Evolutionary conservation across 2,329 filamentous ascomycete species (phyloP), one percentile per base, ranked within the genome.

Genomic region (Cercospora zeae-maydis): DNA sequence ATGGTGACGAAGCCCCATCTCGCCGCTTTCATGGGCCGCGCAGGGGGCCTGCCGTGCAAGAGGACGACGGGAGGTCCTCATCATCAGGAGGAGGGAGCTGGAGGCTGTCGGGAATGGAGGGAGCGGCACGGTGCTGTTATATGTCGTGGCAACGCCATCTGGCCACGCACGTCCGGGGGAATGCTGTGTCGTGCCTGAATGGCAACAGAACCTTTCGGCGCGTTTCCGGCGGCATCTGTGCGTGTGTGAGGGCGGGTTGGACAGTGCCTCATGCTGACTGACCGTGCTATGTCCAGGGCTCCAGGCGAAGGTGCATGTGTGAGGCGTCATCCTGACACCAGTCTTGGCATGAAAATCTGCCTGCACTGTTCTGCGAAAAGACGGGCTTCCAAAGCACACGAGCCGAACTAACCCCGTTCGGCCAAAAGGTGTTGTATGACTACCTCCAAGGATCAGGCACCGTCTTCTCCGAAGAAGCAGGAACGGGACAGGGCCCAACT

Each of bases 71-170:
- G 24, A 24, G 3, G 21, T 19, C 6, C 21, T 5, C 14, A 11
- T 13, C 19, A 21, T 7, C 4, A 45, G 24, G 39, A 27, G 24
- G 24, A 27, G 6, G 24, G 36, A 45, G n/a, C 37, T 10, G 21
- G 30, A 34, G 30, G 33, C 14, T 11, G 34, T 36, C 7, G 21
- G 21, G 51, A 8, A 10, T 4, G 27, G 47, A 21, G 47, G 21
- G 49, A 55, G 58, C 31, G 27, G 21, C 33, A n/a, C 21, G 49
- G 30, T 33, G 47, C 27, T 27, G 34, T 61, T 30, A 54, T 61
- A 61, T 61, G 51, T 61, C 19, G 45, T 30, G 10, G 34, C 21
- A 36, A 42, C 58, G 58, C 58, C 58, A 53, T 36, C 58, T 30
- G 49, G 33, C 45, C 19, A 39, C 55, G 58, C 37, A 61, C 34